Conservation (phyloP, 106 monocot species). For the Triglochin maritima region DNA sequence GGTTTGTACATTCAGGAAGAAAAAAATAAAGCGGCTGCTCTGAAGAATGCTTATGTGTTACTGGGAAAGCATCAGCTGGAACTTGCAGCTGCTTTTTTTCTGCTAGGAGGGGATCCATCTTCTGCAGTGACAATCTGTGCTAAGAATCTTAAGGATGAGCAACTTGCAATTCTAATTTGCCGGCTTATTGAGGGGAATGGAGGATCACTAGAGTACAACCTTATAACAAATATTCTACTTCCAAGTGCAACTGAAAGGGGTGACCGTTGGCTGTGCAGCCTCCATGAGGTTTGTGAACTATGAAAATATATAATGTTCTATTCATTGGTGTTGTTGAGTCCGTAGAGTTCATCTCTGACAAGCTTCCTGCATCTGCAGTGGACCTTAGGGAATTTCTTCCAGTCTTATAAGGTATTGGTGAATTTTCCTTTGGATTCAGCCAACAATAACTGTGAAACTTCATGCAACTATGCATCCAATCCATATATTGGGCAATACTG, state of each 20-base stretch:
- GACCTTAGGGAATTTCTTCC: slow-evolving; percentile 62
- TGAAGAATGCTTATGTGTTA: slow-evolving; percentile 98
- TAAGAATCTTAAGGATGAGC: slow-evolving; percentile 89
- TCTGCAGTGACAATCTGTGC: slow-evolving; percentile 91
- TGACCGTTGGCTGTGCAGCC: slow-evolving; percentile 73
- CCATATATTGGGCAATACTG: slow-evolving; percentile 73
- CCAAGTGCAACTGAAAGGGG: slow-evolving; percentile 68
- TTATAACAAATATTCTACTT: slow-evolving; percentile 63
- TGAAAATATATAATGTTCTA: neutral
- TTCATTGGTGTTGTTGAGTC: too few relatives aligned
- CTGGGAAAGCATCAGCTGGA: slow-evolving; percentile 94
- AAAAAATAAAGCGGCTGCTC: slow-evolving; percentile 87
- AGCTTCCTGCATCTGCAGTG: slow-evolving; percentile 51
- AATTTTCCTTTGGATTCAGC: slow-evolving; percentile 8
- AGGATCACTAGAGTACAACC: slow-evolving; percentile 63
- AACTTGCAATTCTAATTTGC: slow-evolving; percentile 94
- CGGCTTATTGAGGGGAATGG: slow-evolving; percentile 76
- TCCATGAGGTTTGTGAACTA: slow-evolving; percentile 57
- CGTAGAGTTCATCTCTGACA: neutral
- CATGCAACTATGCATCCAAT: slow-evolving; percentile 26
- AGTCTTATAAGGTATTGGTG: slow-evolving; percentile 34
- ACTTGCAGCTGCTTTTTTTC: slow-evolving; percentile 85
- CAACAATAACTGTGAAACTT: slow-evolving; percentile 7
- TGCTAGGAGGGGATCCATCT: slow-evolving; percentile 75
- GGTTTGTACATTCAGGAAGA: slow-evolving; percentile 24